phyloP scores from a whole-genome alignment of 1,284 basidiomycete species.

The Cronartium ribicola region DNA sequence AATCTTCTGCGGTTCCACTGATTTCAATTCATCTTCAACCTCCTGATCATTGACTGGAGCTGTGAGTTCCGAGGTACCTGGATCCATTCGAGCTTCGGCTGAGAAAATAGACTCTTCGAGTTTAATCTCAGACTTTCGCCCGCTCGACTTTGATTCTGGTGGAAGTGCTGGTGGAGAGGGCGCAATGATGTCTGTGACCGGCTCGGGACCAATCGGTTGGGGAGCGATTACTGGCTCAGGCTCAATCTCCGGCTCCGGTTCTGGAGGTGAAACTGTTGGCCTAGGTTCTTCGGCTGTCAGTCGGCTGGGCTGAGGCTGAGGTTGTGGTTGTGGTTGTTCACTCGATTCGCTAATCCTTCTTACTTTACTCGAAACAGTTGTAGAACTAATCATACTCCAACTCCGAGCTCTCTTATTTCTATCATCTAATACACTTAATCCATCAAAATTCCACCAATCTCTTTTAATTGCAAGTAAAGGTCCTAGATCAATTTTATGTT shows the following conservation, averaged over 20 bases:
- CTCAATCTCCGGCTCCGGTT: background rate
- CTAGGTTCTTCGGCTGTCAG: too few relatives aligned
- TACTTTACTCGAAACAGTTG: slow-evolving; percentile 16
- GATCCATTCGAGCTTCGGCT: too few relatives aligned
- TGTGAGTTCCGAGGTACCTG: too few relatives aligned
- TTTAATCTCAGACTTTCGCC: too few relatives aligned
- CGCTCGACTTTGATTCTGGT: background rate
- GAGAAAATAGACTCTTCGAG: too few relatives aligned
- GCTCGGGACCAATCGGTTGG: background rate
- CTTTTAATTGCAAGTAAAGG: slow-evolving; percentile 34
- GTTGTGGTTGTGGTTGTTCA: background rate
- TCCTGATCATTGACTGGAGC: too few relatives aligned
- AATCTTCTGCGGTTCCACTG: too few relatives aligned
- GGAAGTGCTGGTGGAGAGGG: background rate
- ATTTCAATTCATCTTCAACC: too few relatives aligned
- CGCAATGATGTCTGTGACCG: background rate
- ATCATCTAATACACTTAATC: background rate
- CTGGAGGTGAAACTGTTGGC: background rate
- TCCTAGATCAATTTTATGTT: slow-evolving; percentile 30
- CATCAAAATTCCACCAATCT: slow-evolving; percentile 31
- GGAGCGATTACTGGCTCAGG: background rate
- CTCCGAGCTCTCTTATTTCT: slow-evolving; percentile 27
- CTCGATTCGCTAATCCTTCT: slow-evolving; percentile 34
- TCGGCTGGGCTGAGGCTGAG: background rate
- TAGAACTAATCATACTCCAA: slow-evolving; percentile 13